These are phyloP conservation scores for Trebouxia sp. DNA, from an alignment of 139 green algal species.

Conservation along the genomic window DNA sequence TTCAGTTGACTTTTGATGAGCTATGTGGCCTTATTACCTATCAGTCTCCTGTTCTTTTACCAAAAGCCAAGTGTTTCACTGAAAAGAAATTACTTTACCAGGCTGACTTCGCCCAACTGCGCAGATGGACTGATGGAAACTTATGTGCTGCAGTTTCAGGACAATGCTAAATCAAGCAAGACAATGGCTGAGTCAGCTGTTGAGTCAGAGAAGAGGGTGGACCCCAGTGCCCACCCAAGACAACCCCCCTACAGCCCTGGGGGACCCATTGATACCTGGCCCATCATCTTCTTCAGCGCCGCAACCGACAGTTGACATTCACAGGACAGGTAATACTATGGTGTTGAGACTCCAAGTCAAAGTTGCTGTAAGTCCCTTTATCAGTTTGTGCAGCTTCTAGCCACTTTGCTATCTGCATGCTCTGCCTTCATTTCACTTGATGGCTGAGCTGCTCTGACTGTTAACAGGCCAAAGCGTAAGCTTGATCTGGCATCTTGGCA, in stretches of 20 bases:
- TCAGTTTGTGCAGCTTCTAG: background rate
- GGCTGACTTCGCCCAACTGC: background rate
- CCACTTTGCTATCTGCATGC: background rate
- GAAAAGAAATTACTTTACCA: background rate
- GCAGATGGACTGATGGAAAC: no score
- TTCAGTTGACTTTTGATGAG: no score
- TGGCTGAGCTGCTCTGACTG: background rate
- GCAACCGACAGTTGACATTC: background rate
- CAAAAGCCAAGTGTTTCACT: background rate
- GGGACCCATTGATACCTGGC: background rate
- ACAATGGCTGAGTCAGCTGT: background rate
- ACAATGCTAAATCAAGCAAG: background rate
- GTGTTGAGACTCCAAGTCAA: background rate
- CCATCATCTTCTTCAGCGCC: background rate
- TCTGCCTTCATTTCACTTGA: no score
- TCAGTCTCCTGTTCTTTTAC: no score
- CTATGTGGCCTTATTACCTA: no score
- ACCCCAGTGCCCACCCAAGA: constrained; percentile 5
- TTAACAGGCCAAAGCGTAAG: background rate
- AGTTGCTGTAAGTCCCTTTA: background rate
- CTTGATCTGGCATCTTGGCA: background rate
- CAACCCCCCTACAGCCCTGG: background rate
- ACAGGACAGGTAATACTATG: constrained; percentile 6
- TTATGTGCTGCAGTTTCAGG: constrained; percentile 7
- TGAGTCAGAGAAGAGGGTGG: background rate